Conservation (phyloP, 202 grass and related monocot species). For the Saccharum hybrid region DNA sequence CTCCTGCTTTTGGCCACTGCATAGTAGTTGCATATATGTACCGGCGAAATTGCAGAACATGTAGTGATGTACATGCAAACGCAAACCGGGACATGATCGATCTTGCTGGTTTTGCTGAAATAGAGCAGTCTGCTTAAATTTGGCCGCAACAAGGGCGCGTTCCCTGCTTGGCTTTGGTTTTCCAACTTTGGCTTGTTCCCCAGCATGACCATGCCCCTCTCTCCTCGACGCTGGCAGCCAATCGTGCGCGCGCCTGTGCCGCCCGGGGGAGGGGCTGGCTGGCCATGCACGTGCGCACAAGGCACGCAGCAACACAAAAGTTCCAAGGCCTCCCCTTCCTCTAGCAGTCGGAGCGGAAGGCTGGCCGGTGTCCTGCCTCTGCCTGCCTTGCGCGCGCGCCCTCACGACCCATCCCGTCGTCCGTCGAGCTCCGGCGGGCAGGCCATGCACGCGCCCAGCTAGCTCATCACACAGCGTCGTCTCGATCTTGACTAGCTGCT, state of each 20-base stretch:
- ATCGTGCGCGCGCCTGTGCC: constrained; percentile 27
- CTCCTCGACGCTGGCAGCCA: background rate
- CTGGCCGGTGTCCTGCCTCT: constrained; percentile 12
- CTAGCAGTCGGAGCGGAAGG: constrained; percentile 33
- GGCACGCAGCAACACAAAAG: background rate
- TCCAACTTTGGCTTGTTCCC: constrained; percentile 39
- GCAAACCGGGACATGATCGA: too few relatives aligned
- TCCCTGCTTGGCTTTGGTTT: background rate
- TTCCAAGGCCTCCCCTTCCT: constrained; percentile 18
- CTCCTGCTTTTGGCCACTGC: too few relatives aligned
- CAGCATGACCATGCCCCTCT: constrained; percentile 8
- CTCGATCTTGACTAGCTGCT: background rate
- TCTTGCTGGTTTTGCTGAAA: background rate
- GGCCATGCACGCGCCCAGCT: constrained; percentile 29
- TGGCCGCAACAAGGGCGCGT: constrained; percentile 32
- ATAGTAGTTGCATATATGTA: too few relatives aligned
- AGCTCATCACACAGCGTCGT: background rate
- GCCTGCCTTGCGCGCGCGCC: constrained; percentile 10
- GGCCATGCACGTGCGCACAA: constrained; percentile 25
- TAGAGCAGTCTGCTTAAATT: constrained; percentile 49
- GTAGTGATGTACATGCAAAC: too few relatives aligned
- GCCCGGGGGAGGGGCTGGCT: constrained; percentile 1
- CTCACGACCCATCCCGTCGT: background rate
- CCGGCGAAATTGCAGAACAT: too few relatives aligned
- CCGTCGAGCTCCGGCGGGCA: background rate